Evolutionary conservation across 805 yeast species (phyloP).

Genomic region (Yamadazyma olivae): DNA sequence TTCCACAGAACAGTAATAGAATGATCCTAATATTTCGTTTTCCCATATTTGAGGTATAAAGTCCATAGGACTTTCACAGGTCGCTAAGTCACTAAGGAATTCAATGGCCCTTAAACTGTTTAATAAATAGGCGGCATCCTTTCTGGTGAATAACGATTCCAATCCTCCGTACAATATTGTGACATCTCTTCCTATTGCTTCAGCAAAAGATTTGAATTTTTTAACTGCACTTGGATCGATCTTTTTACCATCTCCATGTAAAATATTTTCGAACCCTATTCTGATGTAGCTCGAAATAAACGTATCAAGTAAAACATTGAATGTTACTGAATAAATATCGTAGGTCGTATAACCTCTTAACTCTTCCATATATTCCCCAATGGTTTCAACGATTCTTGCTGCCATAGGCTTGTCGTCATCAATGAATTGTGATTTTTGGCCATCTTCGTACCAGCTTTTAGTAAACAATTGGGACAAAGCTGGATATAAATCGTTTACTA

Average conservation of each 20-base stretch:
- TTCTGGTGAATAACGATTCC: constrained; percentile 36
- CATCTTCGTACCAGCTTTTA: constrained; percentile 66
- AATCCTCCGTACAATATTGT: constrained; percentile 34
- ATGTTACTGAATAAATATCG: constrained; percentile 39
- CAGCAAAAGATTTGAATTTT: constrained; percentile 35
- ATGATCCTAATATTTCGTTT: constrained; percentile 53
- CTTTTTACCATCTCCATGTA: constrained; percentile 40
- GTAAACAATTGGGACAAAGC: constrained; percentile 63
- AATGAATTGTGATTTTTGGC: constrained; percentile 16
- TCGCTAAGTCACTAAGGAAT: constrained; percentile 36
- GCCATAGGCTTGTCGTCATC: constrained; percentile 45
- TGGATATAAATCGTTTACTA: constrained; percentile 66
- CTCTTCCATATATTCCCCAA: constrained; percentile 72
- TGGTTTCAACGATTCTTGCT: constrained; percentile 64
- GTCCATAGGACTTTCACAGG: constrained; percentile 32
- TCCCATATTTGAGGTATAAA: constrained; percentile 51
- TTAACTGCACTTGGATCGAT: constrained; percentile 37
- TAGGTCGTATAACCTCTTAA: constrained; percentile 46
- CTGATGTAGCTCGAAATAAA: constrained; percentile 36
- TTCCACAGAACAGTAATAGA: constrained; percentile 75
- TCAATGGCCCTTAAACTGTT: constrained; percentile 41
- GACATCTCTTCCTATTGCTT: constrained; percentile 37
- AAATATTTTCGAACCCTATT: constrained; percentile 38
- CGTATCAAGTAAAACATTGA: constrained; percentile 35
- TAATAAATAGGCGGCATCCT: constrained; percentile 36